Conservation (phyloP, 75 land plant genomes). For the Adiantum capillusveneris region DNA sequence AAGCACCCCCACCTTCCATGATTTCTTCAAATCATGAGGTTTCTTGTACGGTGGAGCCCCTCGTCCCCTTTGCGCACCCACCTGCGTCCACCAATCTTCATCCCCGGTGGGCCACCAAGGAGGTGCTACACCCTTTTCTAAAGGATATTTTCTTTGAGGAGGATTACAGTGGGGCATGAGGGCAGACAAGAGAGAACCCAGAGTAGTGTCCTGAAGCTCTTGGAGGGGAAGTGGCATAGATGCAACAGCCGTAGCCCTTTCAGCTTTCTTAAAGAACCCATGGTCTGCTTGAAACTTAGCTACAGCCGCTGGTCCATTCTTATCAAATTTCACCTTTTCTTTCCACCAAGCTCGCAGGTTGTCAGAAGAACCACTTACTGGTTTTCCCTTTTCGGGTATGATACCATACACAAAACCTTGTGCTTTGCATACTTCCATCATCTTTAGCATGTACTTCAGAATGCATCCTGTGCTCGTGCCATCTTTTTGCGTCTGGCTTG, state of each 20-base stretch:
- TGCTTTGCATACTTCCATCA: conserved; percentile 88
- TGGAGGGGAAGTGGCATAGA: conserved; percentile 61
- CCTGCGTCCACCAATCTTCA: conserved; percentile 83
- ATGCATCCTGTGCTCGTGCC: conserved; percentile 65
- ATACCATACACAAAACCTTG: conserved; percentile 92
- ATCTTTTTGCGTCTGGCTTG: conserved; percentile 69
- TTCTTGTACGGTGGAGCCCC: conserved; percentile 84
- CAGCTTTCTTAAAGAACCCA: conserved; percentile 26
- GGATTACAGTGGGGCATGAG: conserved; percentile 93
- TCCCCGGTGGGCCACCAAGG: conserved; percentile 89
- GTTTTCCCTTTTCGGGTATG: conserved; percentile 86
- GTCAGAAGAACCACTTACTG: conserved; percentile 84
- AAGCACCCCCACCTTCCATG: conserved; percentile 83
- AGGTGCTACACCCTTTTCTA: conserved; percentile 83
- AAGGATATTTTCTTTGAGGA: conserved; percentile 78
- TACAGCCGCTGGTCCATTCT: conserved; percentile 85
- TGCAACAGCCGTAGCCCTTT: conserved; percentile 13
- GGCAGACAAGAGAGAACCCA: conserved; percentile 85
- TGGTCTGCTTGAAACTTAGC: conserved; percentile 66
- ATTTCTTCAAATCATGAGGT: conserved; percentile 88
- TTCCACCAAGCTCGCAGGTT: conserved; percentile 95
- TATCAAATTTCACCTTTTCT: conserved; percentile 78
- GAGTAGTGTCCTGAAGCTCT: conserved; percentile 83
- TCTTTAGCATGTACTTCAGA: conserved; percentile 67
- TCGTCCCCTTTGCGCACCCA: conserved; percentile 68